Base-by-base conservation (phyloP, 1,284 basidiomycete species). In the Ustilago cynodontis region DNA sequence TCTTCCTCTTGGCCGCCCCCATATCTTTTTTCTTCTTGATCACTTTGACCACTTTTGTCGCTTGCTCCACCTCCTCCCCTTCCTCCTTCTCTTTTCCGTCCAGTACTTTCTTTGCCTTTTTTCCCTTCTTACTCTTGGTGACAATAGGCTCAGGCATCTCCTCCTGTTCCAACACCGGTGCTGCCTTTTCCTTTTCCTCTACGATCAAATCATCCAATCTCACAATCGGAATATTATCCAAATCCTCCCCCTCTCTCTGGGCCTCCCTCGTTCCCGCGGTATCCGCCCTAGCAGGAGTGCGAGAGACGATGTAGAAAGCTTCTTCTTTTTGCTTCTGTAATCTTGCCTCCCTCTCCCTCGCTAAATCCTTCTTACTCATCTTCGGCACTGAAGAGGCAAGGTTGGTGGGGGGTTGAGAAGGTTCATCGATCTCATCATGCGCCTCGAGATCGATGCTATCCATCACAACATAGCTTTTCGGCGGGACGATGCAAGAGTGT, bases 401-500 rank as follows among this genome's bases (percentile, higher is more conserved):
- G 52, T 28, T 24, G 20, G 49, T 4, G 41, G 18, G 47, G 11
- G 39, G 24, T 37, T 24, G 50, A n/a, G 41, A 20, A n/a, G 18
- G 31, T 33, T 43, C 8, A 20, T 10, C n/a, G n/a, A n/a, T n/a
- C n/a, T 43, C 41, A n/a, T 65, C 59, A 16, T 41, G 58, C 8
- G 31, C 41, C 22, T 63, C 56, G 7, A 57, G 59, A 50, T 69
- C 50, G 54, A 70, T 74, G 26, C 37, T 26, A 33, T 67, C 65
- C 64, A 67, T 18, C 4, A 69, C 59, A 39, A 72, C 59, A 26
- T 69, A 63, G 54, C 26, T 20, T n/a, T 58, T 39, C 20, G 60
- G 55, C 1, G 92, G 89, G 7, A 94, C 90, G 68, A 98, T 92
- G 90, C 93, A 94, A 0, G 88, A 86, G 72, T 96, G 93, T 3